Evolutionary conservation across 2,329 filamentous ascomycete genomes (phyloP).

Genomic region (Colletotrichum camelliae): DNA sequence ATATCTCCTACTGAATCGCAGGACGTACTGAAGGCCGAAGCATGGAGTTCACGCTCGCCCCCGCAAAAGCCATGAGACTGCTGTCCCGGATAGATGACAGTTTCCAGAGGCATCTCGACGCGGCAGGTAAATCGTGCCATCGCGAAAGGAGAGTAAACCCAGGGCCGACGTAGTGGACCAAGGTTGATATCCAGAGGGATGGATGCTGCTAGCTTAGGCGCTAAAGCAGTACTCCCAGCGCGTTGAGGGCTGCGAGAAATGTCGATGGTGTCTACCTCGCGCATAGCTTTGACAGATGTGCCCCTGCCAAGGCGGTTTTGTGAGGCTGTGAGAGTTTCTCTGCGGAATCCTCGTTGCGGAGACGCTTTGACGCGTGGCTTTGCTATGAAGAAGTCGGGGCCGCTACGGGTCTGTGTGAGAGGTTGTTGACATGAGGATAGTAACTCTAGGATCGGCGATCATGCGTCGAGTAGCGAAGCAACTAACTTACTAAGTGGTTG

Average conservation of each 20-base stretch:
- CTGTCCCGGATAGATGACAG: too few relatives aligned
- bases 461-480: too few relatives aligned
- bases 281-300: neutral
- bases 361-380: neutral
- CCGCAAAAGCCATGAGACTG: neutral
- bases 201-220: neutral
- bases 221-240: too few relatives aligned
- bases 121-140: neutral
- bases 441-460: too few relatives aligned
- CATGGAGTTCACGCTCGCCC: neutral
- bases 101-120: neutral
- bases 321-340: neutral
- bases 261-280: neutral
- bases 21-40: too few relatives aligned
- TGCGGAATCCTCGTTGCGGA: accelerated
- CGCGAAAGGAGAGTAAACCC: neutral
- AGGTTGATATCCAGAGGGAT: accelerated
- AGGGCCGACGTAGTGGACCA: neutral
- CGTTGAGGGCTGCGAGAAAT: neutral
- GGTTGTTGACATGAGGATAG: neutral
- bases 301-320: neutral
- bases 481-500: too few relatives aligned
- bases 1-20: neutral
- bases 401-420: too few relatives aligned
- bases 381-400: too few relatives aligned